Evolutionary conservation across 2,329 filamentous ascomycete species (phyloP), one percentile per base, ranked within the genome.

Genomic region (Gnomoniopsis sp.): DNA sequence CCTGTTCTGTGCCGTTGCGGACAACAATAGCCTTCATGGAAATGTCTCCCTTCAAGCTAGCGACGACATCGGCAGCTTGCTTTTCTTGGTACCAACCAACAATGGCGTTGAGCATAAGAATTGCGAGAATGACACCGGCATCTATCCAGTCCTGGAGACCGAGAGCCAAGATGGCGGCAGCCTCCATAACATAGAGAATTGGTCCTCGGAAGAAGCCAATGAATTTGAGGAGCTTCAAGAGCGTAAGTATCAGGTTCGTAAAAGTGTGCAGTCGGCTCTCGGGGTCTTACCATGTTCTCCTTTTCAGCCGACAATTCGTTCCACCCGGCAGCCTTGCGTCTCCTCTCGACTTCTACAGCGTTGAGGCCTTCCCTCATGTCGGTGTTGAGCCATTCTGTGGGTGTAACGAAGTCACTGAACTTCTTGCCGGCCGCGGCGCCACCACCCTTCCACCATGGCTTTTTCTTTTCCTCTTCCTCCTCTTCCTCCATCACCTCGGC

Each of bases 21-120:
- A 90, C 75, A 68, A 88, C 86, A 62, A 77, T 79, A 50, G 86
- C 84, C 75, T 85, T 88, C 85, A 91, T 88, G 67, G 88, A 88
- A 69, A 91, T 91, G 69, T 91, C 88, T 77, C 88, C 88, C 79
- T 90, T 90, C 62, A 91, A 77, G 63, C 79, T 84, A 58, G 88
- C 88, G 68, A 90, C 88, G 68, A 90, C 87, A 74, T 91, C 88
- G 65, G 87, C 88, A 67, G 88, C 88, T 75, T 90, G 88, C 79
- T 91, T 91, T 76, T 91, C 88, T 73, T 90, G 88, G 74, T 91
- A 90, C 84, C 88, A 91, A 79, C 88, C 88, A 72, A 90, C 88
- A 64, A 87, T 77, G 65, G 88, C 88, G 77, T 91, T 91, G 63
- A 91, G 85, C 70, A 87, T 67, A 57, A 91, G 77, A 74, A 91